Conservation (phyloP, 495 filamentous ascomycete genomes). For the Tuber brumale region DNA sequence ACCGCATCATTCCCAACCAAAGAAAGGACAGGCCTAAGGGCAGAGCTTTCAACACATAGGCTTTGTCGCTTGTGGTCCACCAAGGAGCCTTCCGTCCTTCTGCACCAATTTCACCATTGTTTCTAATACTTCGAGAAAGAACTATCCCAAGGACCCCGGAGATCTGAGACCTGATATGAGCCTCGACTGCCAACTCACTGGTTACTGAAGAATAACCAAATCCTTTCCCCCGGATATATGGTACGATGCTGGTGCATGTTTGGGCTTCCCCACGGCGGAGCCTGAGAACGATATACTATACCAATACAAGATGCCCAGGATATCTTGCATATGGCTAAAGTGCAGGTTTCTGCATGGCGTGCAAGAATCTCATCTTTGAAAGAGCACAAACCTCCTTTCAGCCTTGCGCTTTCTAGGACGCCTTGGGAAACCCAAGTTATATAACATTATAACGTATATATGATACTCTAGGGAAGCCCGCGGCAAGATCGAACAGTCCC, state of each 20-base stretch:
- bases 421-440: not conserved
- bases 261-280: not conserved
- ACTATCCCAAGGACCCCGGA: not conserved
- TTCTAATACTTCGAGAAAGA: not conserved
- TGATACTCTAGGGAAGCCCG: not conserved
- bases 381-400: not conserved
- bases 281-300: not conserved
- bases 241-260: not conserved
- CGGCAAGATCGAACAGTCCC: not conserved
- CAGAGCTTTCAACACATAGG: not conserved
- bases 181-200: not conserved
- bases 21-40: not conserved
- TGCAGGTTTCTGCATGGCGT: not conserved
- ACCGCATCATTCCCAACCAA: not conserved
- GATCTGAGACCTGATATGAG: not conserved
- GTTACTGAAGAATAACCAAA: not conserved
- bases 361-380: not conserved
- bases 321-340: not conserved
- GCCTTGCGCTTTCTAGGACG: not conserved
- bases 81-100: not conserved
- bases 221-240: not conserved
- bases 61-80: not conserved
- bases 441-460: not conserved
- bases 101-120: not conserved
- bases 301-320: not conserved